Base-by-base conservation (phyloP, 2,329 filamentous ascomycete genomes). In the Botrytis sinoallii region DNA sequence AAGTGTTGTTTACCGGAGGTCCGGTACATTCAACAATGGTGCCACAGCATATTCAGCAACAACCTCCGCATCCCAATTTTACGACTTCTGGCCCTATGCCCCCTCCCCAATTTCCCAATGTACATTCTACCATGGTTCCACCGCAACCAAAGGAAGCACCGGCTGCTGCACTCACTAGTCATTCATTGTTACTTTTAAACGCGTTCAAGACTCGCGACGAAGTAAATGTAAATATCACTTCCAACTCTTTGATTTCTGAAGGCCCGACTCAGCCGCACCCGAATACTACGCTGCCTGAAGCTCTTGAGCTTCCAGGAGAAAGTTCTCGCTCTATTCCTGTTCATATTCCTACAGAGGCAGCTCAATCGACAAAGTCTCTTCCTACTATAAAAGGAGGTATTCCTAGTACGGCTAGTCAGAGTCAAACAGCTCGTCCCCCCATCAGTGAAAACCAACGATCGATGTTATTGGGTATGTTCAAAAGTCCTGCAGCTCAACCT, bases 1-100 rank as follows among this genome's bases (percentile, higher is more conserved):
- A 86, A 75, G 84, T 85, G 10, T 82, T 88, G 72, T 85, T 88
- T 61, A 84, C 85, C 81, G 40, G 83, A 79, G 74, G 80, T 77
- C 64, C 79, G 77, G 64, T 81, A 80, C 66, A 81, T 76, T 73
- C 76, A 70, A 78, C 76, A 72, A 78, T 77, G 75, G 77, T 81
- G 57, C 78, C 81, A 40, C 81, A 81, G 60, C 77, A 81, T 65
- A 70, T 77, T 52, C 77, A 79, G 59, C 75, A 77, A 29, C 75
- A 70, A 48, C 71, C 42, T 44, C 70, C 29, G 35, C 70, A 72
- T 61, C 29, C 64, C 20, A 72, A 74, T 42, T 66, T 75, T 66
- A 71, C 74, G 40, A 67, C 65, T 44, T 70, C 76, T 35, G 42
- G 63, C 32, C 64, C 74, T 14, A 59, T 75, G 44, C 63, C 48